Conservation (phyloP, 192 early-diverging fungal species). For the Obelidium mucronatum region DNA sequence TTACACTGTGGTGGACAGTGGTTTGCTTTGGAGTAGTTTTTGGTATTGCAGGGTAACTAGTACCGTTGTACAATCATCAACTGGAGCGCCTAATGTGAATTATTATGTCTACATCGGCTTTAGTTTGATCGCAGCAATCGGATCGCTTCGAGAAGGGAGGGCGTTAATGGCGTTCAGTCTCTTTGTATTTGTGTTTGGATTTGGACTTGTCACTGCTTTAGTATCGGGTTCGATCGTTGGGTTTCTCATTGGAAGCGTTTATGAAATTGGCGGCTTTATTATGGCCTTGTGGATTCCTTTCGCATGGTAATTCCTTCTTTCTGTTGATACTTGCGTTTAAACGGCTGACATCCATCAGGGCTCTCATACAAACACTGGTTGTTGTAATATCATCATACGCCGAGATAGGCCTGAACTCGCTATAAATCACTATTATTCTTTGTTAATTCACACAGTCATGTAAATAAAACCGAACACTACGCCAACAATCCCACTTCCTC, state of each 20-base stretch:
- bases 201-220: slow-evolving; percentile 1
- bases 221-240: slow-evolving; percentile 19
- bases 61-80: background rate
- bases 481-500: slow-evolving; percentile 26
- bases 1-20: slow-evolving; percentile 22
- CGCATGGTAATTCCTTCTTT: slow-evolving; percentile 27
- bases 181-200: slow-evolving; percentile 4
- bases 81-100: background rate
- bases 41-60: slow-evolving; percentile 18
- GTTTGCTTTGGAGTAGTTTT: slow-evolving; percentile 16
- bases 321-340: background rate
- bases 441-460: background rate
- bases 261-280: slow-evolving; percentile 27
- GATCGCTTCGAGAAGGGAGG: background rate
- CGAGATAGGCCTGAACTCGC: slow-evolving; percentile 35
- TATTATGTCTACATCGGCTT: no score
- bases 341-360: background rate
- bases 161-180: background rate
- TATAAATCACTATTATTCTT: slow-evolving; percentile 16
- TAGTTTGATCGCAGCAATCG: slow-evolving; percentile 5
- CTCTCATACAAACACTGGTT: slow-evolving; percentile 33
- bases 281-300: slow-evolving; percentile 39
- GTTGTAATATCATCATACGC: slow-evolving; percentile 34
- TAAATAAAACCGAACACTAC: background rate
- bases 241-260: slow-evolving; percentile 23